Evolutionary conservation across 2,329 filamentous ascomycete species (phyloP), one percentile per base, ranked within the genome.

Genomic region (Pyrenochaeta sp.): DNA sequence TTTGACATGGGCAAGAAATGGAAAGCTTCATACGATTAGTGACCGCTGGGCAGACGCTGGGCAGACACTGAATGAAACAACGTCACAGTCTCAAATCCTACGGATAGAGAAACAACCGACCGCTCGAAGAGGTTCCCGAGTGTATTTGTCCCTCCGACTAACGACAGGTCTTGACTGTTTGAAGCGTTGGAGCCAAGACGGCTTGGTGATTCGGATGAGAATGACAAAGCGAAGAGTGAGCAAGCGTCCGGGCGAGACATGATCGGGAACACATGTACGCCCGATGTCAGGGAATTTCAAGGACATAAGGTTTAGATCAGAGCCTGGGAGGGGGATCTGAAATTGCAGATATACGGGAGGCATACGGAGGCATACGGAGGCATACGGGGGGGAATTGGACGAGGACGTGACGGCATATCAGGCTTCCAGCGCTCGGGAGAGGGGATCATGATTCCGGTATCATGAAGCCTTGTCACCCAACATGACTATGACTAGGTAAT

Each of bases 91-190:
- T 58, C 49, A 33, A 23, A 32, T 23, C 39, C 18, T 33, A 21
- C 17, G 37, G 17, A 40, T 23, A 12, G 9, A 21, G 44, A 21
- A 49, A 39, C 41, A 32, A 30, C 31, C 37, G 46, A 5, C 35
- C 14, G 32, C 30, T 33, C 10, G 17, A 41, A 10, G 23, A 36
- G 11, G n/a, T n/a, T 20, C 12, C 27, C n/a, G 27, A 40, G 45
- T 33, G 32, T 39, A 6, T 40, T 35, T 20, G 29, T 20, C 7
- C 36, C 23, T 49, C 42, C 39, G 45, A 41, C 29, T 14, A 21
- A 17, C 29, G 36, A 48, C 47, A 46, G 35, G 36, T 42, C 58
- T 54, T 51, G 32, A 55, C 42, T 46, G 52, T 56, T 45, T 54
- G 46, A 43, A 33, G 32, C 23, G 15, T 18, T 20, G 36, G 31